These are phyloP conservation scores for Geotrichum cucujoidarum DNA, from an alignment of 1,139 yeast species.

Conservation along the genomic window DNA sequence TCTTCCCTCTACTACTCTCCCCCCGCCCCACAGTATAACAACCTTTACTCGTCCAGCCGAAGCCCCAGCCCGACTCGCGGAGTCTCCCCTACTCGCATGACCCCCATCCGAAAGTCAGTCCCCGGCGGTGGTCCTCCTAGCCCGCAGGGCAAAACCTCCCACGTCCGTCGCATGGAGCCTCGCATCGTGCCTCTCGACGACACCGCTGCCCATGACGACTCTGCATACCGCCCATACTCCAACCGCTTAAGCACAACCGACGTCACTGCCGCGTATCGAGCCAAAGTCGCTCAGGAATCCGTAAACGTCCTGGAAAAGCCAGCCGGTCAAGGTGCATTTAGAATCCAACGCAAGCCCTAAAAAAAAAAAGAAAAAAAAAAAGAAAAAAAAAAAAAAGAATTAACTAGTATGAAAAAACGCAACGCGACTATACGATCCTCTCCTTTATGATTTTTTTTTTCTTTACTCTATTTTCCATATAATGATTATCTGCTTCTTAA, in stretches of 20 bases:
- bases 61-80: conserved; percentile 9
- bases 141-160: conserved; percentile 8
- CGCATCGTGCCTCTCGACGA: conserved; percentile 19
- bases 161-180: conserved; percentile 18
- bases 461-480: too few species aligned
- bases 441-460: too few species aligned
- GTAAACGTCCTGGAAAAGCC: conserved; percentile 23
- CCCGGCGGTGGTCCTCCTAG: conserved; percentile 8
- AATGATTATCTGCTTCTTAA: too few species aligned
- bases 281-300: conserved; percentile 9
- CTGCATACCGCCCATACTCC: conserved; percentile 5
- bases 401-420: too few species aligned
- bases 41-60: conserved; percentile 14
- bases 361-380: background rate
- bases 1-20: conserved; percentile 17
- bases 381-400: too few species aligned
- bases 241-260: background rate
- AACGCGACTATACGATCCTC: too few species aligned
- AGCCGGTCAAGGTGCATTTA: conserved; percentile 23
- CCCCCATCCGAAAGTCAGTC: conserved; percentile 15
- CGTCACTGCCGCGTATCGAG: conserved; percentile 3
- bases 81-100: conserved; percentile 18
- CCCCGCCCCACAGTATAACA: conserved; percentile 17
- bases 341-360: conserved; percentile 18
- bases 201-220: conserved; percentile 6